Base-by-base conservation (phyloP, 768 basidiomycete genomes). In the Amanita fuliginea region DNA sequence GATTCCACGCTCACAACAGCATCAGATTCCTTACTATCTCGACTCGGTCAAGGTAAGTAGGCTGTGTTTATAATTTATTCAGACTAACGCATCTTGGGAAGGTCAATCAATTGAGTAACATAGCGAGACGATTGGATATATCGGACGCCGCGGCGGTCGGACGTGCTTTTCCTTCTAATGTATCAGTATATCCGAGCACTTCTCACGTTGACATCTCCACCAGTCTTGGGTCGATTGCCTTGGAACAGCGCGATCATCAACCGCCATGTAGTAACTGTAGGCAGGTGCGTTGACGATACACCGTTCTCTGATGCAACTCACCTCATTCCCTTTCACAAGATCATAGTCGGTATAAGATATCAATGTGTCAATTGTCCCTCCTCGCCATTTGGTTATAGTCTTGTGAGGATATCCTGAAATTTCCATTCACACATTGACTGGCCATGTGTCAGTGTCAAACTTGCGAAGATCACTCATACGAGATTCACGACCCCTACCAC, bases 351-450 rank as follows among this genome's bases (percentile, higher is more conserved):
- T 4, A 67, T 76, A 41, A 73, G 93, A 37, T 97, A 85, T 62
- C 93, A 96, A 60, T 97, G 94, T 60, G 89, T 85, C 11, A 85
- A 83, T 53, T 97, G 94, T 58, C 78, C 89, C 0, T 92, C 92
- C 3, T 70, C 69, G 34, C 81, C 89, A 0, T 67, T 66, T 16
- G 62, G 78, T 8, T 93, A 78, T 62, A 94, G 76, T 61, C 65
- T 96, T 59, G 93, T 95, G 60, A 50, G 77, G 2, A 16, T 39
- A 19, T 11, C 9, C 13, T 18, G 10, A 22, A 18, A 8, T 33
- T 14, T 62, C 3, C 49, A 22, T 36, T n/a, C 43, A 49, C 22
- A 30, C 18, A 14, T 19, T 28, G 30, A 40, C 19, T 42, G 22
- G 35, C 33, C 51, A 30, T 16, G n/a, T 46, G 28, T 37, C 43